A percentile compares a stretch with the other conserved stretches of the same genome.
Evolutionary conservation across 306 rosid species (phyloP).

Genomic region (Acmispon strigosus): DNA sequence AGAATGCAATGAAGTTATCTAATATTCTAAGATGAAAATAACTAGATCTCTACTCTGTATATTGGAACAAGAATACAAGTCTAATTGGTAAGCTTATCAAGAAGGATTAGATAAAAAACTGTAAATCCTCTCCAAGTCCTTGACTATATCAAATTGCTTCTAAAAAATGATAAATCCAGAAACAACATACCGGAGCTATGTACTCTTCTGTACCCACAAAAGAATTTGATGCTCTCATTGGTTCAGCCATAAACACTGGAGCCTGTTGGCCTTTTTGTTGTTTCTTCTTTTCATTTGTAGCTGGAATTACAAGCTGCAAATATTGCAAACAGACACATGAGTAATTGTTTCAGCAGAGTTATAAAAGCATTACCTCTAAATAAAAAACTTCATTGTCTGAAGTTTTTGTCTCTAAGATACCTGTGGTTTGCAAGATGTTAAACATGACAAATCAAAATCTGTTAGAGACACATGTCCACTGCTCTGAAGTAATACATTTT

Average conservation of each 20-base stretch:
- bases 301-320: slow-evolving; percentile 68
- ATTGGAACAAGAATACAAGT: not conserved
- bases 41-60: not conserved
- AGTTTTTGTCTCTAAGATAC: slow-evolving; percentile 28
- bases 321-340: not conserved
- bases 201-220: slow-evolving; percentile 99
- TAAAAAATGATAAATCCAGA: not conserved
- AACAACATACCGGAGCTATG: slow-evolving; percentile 43
- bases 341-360: not conserved
- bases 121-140: too few relatives aligned
- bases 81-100: not conserved
- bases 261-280: slow-evolving; percentile 40
- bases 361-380: not conserved
- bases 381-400: not conserved
- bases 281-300: slow-evolving; percentile 55
- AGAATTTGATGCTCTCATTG: slow-evolving; percentile 93
- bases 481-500: slow-evolving; percentile 76
- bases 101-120: too few relatives aligned
- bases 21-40: not conserved
- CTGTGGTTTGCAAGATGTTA: slow-evolving; percentile 91
- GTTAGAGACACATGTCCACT: slow-evolving; percentile 77
- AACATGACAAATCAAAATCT: slow-evolving; percentile 90
- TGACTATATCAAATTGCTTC: too few relatives aligned
- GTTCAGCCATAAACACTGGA: slow-evolving; percentile 93
- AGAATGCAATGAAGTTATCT: not conserved